Percentiles rank a stretch among this genome's conserved stretches.
phyloP scores from a whole-genome alignment of 306 rosid genomes.

The Spatholobus suberectus region DNA sequence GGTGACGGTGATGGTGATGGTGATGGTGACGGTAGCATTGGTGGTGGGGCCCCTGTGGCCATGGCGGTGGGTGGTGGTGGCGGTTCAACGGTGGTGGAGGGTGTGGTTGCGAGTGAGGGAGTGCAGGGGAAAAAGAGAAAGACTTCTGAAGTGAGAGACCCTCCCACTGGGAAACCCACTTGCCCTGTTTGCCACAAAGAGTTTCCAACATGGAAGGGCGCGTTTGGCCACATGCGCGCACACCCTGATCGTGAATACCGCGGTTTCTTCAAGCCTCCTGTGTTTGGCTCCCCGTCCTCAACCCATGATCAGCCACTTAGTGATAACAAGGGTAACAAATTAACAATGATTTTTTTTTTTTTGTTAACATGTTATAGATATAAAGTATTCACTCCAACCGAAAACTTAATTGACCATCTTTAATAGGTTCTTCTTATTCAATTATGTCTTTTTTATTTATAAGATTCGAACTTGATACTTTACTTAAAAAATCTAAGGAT shows the following conservation, averaged over 20 bases:
- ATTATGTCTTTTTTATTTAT: too few species aligned
- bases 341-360: too few species aligned
- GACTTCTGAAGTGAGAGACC: not conserved
- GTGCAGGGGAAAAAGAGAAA: slow-evolving; percentile 29
- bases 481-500: too few species aligned
- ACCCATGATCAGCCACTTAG: not conserved
- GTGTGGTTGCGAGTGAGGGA: not conserved
- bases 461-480: too few species aligned
- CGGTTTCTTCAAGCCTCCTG: slow-evolving; percentile 44
- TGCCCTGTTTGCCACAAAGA: slow-evolving; percentile 39
- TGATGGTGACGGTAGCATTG: not conserved
- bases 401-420: too few species aligned
- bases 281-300: not conserved
- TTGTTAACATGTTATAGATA: too few species aligned
- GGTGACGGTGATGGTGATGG: not conserved
- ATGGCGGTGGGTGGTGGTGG: too few species aligned
- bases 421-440: too few species aligned
- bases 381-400: too few species aligned
- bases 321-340: too few species aligned
- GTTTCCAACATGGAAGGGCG: slow-evolving; percentile 44
- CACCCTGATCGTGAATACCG: slow-evolving; percentile 49
- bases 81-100: not conserved
- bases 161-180: slow-evolving; percentile 35
- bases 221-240: slow-evolving; percentile 52
- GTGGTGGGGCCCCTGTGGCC: too few species aligned